These are phyloP conservation scores for Calvatia gigantea DNA, from an alignment of 768 basidiomycete species.

Conservation along the genomic window DNA sequence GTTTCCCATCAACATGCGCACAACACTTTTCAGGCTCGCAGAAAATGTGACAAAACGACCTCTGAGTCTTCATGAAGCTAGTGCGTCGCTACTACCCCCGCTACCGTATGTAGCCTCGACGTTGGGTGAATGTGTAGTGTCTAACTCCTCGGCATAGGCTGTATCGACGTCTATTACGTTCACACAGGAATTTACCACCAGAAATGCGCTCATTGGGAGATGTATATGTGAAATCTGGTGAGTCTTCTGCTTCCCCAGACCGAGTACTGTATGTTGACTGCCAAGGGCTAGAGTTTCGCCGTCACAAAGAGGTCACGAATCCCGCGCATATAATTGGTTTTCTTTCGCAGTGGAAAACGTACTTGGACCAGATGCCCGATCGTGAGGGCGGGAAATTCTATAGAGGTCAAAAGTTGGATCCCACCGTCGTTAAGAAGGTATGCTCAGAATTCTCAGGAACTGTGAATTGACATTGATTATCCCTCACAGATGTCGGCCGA, in stretches of 20 bases:
- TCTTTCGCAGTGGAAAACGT: conserved; percentile 91
- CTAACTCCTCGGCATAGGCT: conserved; percentile 42
- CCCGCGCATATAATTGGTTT: conserved; percentile 93
- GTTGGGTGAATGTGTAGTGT: background rate
- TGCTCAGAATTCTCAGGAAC: background rate
- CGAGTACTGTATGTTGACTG: background rate
- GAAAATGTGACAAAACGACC: conserved; percentile 55
- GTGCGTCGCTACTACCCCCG: conserved; percentile 74
- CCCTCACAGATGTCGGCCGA: conserved; percentile 74
- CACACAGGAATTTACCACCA: conserved; percentile 64
- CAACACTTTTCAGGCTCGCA: conserved; percentile 39
- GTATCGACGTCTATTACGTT: conserved; percentile 76
- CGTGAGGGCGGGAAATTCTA: conserved; percentile 45
- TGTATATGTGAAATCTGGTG: conserved; percentile 79
- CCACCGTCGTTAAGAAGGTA: conserved; percentile 76
- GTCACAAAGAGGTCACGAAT: conserved; percentile 77
- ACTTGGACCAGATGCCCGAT: conserved; percentile 69
- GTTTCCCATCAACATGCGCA: background rate
- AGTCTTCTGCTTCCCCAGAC: background rate
- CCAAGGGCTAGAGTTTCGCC: conserved; percentile 78
- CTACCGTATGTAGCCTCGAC: conserved; percentile 59
- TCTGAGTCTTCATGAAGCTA: conserved; percentile 58
- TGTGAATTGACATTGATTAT: background rate
- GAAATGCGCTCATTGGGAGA: conserved; percentile 89
- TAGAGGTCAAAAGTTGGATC: conserved; percentile 64